phyloP scores from a whole-genome alignment of 768 basidiomycete genomes.

The Tylopilus rubrobrunneus region DNA sequence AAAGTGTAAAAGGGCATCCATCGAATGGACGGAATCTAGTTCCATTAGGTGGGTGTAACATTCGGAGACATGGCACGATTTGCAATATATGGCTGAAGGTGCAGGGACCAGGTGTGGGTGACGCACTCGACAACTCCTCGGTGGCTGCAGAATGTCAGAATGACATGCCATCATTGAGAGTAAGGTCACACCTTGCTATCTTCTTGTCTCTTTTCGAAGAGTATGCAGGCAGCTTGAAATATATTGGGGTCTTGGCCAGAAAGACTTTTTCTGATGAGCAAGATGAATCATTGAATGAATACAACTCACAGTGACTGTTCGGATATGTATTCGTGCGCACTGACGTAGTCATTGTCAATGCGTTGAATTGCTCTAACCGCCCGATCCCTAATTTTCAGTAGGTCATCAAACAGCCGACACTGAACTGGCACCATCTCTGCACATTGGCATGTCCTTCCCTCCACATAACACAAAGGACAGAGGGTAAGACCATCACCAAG shows the following conservation, averaged over 20 bases:
- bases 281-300: neutral
- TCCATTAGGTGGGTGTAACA: constrained; percentile 39
- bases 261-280: constrained; percentile 21
- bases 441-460: constrained; percentile 73
- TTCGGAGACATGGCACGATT: constrained; percentile 31
- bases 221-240: constrained; percentile 31
- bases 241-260: constrained; percentile 24
- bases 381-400: constrained; percentile 42
- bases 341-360: constrained; percentile 8
- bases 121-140: constrained; percentile 21
- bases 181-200: constrained; percentile 13
- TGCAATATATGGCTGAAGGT: constrained; percentile 32
- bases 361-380: constrained; percentile 31
- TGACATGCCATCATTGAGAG: neutral
- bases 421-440: constrained; percentile 58
- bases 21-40: constrained; percentile 32
- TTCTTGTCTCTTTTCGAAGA: constrained; percentile 18
- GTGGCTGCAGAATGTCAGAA: constrained; percentile 7
- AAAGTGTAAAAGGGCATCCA: constrained; percentile 31
- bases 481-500: constrained; percentile 47
- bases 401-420: constrained; percentile 43
- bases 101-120: constrained; percentile 15
- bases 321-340: constrained; percentile 11
- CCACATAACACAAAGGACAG: constrained; percentile 71
- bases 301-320: constrained; percentile 22